phyloP scores from a whole-genome alignment of 2,329 filamentous ascomycete species.

The Fusarium sulawesiense region DNA sequence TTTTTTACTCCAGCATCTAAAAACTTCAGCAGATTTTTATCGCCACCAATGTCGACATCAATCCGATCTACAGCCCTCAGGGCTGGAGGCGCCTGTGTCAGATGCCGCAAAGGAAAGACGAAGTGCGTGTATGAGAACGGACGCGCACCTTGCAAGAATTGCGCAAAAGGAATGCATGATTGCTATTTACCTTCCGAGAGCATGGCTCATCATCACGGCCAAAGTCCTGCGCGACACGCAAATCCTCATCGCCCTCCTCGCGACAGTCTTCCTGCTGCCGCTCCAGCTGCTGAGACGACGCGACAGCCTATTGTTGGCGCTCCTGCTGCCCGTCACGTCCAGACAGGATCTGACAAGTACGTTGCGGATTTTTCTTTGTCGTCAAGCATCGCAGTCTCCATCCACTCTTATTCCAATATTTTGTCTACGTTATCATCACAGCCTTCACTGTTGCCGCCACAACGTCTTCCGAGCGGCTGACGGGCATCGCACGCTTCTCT shows the following conservation, averaged over 20 bases:
- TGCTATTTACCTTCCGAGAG: conserved; percentile 72
- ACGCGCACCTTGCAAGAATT: conserved; percentile 72
- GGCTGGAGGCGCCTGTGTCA: conserved; percentile 70
- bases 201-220: conserved; percentile 69
- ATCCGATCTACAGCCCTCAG: conserved; percentile 69
- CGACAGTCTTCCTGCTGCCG: conserved; percentile 66
- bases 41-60: conserved; percentile 55
- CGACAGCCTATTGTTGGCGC: conserved; percentile 57
- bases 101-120: conserved; percentile 73
- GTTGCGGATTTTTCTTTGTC: conserved; percentile 47
- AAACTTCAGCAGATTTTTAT: not conserved
- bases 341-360: conserved; percentile 66
- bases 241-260: conserved; percentile 63
- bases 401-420: not conserved
- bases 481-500: not conserved
- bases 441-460: conserved; percentile 10
- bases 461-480: conserved; percentile 1
- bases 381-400: conserved; percentile 5
- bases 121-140: conserved; percentile 73
- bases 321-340: conserved; percentile 60
- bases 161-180: conserved; percentile 72
- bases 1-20: not conserved
- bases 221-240: conserved; percentile 64
- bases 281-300: conserved; percentile 57
- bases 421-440: conserved; percentile 3